These are phyloP conservation scores for Gnaphalium uliginosum DNA, from an alignment of 129 eudicot species.

Conservation along the genomic window DNA sequence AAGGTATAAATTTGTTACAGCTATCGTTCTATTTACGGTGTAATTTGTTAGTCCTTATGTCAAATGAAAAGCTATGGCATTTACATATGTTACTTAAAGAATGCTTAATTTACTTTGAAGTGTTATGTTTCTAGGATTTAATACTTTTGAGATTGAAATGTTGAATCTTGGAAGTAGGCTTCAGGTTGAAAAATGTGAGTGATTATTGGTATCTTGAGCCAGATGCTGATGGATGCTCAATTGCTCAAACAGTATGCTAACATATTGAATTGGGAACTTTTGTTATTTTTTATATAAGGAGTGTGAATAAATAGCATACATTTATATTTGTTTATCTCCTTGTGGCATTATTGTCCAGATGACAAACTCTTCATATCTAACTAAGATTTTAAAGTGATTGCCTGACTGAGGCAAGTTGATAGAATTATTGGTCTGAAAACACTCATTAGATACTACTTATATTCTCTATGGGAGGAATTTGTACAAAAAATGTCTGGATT, in stretches of 20 bases:
- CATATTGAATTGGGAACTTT: too few relatives aligned
- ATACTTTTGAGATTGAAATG: not conserved
- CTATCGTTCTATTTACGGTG: not conserved
- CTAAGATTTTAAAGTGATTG: not conserved
- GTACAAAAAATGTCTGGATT: not conserved
- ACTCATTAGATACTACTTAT: too few relatives aligned
- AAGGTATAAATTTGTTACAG: conserved; percentile 43
- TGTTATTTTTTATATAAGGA: too few relatives aligned
- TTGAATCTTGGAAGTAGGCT: too few relatives aligned
- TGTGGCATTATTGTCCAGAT: too few relatives aligned
- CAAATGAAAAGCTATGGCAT: not conserved
- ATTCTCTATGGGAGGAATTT: too few relatives aligned
- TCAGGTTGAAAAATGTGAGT: not conserved
- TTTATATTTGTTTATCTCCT: too few relatives aligned
- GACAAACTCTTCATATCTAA: too few relatives aligned
- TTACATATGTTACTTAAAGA: not conserved
- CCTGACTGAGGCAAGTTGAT: not conserved
- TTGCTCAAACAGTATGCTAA: too few relatives aligned
- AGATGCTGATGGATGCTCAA: not conserved
- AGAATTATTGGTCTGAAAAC: not conserved
- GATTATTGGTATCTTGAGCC: not conserved
- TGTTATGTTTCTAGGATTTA: not conserved
- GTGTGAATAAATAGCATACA: too few relatives aligned
- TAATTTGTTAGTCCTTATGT: conserved; percentile 1
- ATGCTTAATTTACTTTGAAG: not conserved